These are phyloP conservation scores for Aspergillus eucalypticola DNA, from an alignment of 2,329 filamentous ascomycete species.

Conservation along the genomic window DNA sequence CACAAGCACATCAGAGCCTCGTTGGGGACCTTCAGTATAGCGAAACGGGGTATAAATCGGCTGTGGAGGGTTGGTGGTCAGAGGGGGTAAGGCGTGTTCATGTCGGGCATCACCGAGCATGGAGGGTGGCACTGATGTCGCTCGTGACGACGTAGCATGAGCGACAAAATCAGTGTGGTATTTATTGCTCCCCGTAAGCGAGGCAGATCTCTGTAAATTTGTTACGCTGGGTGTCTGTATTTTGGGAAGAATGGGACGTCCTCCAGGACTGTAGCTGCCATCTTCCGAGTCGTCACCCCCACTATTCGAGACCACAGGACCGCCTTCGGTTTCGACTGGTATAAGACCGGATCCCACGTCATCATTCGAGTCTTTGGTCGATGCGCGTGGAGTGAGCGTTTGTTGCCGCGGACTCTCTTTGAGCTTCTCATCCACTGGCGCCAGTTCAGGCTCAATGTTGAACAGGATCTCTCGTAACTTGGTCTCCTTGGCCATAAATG, in stretches of 20 bases:
- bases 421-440: conserved; percentile 21
- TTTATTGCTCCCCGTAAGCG: conserved; percentile 23
- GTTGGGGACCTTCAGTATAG: conserved; percentile 46
- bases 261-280: conserved; percentile 55
- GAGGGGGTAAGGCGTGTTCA: conserved; percentile 28
- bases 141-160: conserved; percentile 17
- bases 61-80: conserved; percentile 40
- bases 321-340: conserved; percentile 33
- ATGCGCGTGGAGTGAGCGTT: conserved; percentile 8
- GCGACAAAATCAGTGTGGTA: conserved; percentile 4
- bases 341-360: conserved; percentile 35
- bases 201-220: conserved; percentile 28
- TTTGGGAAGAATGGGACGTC: conserved; percentile 49
- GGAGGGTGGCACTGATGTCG: conserved; percentile 30
- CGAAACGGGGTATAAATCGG: conserved; percentile 49
- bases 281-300: conserved; percentile 27
- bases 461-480: conserved; percentile 51
- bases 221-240: conserved; percentile 22
- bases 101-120: conserved; percentile 21
- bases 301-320: conserved; percentile 9
- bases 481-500: conserved; percentile 51
- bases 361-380: conserved; percentile 13
- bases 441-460: conserved; percentile 47
- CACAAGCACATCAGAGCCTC: conserved; percentile 40
- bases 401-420: conserved; percentile 5